A percentile compares a stretch with the other conserved stretches of the same genome.
These are phyloP conservation scores for Arabidopsis thaliana DNA, from an alignment of 345 rosid genomes.

Conservation along the genomic window TAIR10.1 NC_003075.7:524001-524500, in stretches of 20 bases:
- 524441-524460: no score
- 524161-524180: slow-evolving; percentile 48
- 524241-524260: slow-evolving; percentile 36
- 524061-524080: slow-evolving; percentile 44
- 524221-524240: slow-evolving; percentile 37
- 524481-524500: no score
- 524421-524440: no score
- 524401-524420: no score
- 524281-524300: slow-evolving; percentile 25
- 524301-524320: neutral
- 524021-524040: slow-evolving; percentile 30
- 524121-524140: slow-evolving; percentile 55
- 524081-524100: slow-evolving; percentile 71
- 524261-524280: slow-evolving; percentile 33
- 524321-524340: neutral
- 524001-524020: slow-evolving; percentile 24
- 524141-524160: slow-evolving; percentile 38
- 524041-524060: slow-evolving; percentile 35
- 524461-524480: no score
- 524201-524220: slow-evolving; percentile 92
- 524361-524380: slow-evolving; percentile 19
- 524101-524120: slow-evolving; percentile 99
- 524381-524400: slow-evolving; percentile 26
- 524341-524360: slow-evolving; percentile 36
- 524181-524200: slow-evolving; percentile 49